Evolutionary conservation across 495 filamentous ascomycete species (phyloP), one percentile per base, ranked within the genome.

Genomic region (Geopyxis carbonaria): DNA sequence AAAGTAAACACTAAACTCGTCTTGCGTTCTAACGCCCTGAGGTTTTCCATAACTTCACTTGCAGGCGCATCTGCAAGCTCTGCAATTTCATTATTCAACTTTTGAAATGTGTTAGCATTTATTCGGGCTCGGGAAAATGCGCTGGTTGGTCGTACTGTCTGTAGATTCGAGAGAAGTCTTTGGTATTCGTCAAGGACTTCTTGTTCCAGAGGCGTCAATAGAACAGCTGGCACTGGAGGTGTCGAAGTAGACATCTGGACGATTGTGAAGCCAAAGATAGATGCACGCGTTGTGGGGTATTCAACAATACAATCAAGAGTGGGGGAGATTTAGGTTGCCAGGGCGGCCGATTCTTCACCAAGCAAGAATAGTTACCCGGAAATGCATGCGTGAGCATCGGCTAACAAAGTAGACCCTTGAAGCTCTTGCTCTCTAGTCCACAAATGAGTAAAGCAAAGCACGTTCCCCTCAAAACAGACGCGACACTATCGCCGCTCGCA

Each of bases 121-220:
- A n/a, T 28, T 50, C n/a, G n/a, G n/a, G 48, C 28, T 46, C 45
- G 46, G 45, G 42, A 53, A 58, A 49, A 55, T 53, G 48, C 25
- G 50, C 38, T 45, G 51, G 28, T 60, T 55, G 55, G 39, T 54
- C 43, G 37, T 58, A 87, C 89, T 64, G 76, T 79, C 53, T 94
- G 92, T 64, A 95, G 78, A 54, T 94, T 95, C 49, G 77, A 74
- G 1, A 87, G 70, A 18, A 97, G 61, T 15, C 79, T 73, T 39
- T 84, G 66, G 51, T 97, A 97, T 60, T 94, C 89, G 27, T 93
- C 82, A 0, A 97, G 66, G 1, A 97, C 76, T 57, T 94, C 85
- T 60, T 93, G 86, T 61, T 97, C 86, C 6, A 89, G 70, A 4
- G 82, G 76, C 0, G 79, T 69, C 41, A 81, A 70, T 5, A 33